These are phyloP conservation scores for Aspergillus steynii DNA, from an alignment of 495 filamentous ascomycete genomes.

Conservation along the genomic window DNA sequence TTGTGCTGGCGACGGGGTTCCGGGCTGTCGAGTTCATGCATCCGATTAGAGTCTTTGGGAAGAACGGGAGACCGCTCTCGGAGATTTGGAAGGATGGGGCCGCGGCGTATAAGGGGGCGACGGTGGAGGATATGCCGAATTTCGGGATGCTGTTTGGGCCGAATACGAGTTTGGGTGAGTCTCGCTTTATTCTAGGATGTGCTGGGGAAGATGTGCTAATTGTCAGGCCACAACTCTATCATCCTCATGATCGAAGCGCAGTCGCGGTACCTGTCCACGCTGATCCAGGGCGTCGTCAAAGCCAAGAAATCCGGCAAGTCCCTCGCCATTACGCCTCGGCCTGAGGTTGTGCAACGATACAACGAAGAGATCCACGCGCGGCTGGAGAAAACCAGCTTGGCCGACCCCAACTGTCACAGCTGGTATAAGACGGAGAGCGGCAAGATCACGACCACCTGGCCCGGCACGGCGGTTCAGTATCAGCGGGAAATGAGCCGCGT, in stretches of 20 bases:
- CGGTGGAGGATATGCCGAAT: slow-evolving; percentile 52
- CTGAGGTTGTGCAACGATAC: slow-evolving; percentile 36
- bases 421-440: slow-evolving; percentile 60
- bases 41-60: slow-evolving; percentile 52
- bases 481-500: slow-evolving; percentile 45
- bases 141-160: slow-evolving; percentile 61
- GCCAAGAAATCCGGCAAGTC: slow-evolving; percentile 36
- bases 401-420: slow-evolving; percentile 53
- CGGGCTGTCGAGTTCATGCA: slow-evolving; percentile 55
- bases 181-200: neutral
- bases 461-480: slow-evolving; percentile 50
- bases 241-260: slow-evolving; percentile 64
- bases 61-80: slow-evolving; percentile 36
- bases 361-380: slow-evolving; percentile 47
- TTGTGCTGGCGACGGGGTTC: slow-evolving; percentile 59
- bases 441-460: slow-evolving; percentile 59
- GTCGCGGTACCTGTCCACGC: slow-evolving; percentile 48
- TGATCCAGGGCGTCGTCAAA: slow-evolving; percentile 41
- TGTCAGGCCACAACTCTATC: slow-evolving; percentile 51
- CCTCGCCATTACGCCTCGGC: slow-evolving; percentile 40
- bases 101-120: slow-evolving; percentile 46
- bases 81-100: slow-evolving; percentile 53
- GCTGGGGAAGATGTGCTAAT: neutral
- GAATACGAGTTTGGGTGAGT: slow-evolving; percentile 55
- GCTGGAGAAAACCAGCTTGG: slow-evolving; percentile 46